These are phyloP conservation scores for Malbranchea zuffiana DNA, from an alignment of 2,329 filamentous ascomycete genomes.

Conservation along the genomic window DNA sequence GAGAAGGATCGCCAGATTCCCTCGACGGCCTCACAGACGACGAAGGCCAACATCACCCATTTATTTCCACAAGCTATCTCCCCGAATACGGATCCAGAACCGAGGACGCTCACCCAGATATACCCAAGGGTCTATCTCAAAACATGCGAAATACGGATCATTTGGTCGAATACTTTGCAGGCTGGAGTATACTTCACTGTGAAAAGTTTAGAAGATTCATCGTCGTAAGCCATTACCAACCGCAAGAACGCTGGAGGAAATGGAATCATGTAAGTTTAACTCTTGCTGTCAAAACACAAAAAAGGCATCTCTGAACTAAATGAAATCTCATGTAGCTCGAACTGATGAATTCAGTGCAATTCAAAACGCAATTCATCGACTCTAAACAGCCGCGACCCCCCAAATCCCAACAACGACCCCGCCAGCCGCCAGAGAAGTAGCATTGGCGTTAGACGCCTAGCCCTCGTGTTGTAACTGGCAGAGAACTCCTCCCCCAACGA, in stretches of 20 bases:
- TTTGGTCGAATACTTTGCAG: constrained; percentile 31
- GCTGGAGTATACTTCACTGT: constrained; percentile 26
- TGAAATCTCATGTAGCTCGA: too few species aligned
- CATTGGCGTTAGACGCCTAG: too few species aligned
- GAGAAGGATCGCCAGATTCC: constrained; percentile 12
- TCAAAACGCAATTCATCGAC: too few species aligned
- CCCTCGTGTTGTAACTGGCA: too few species aligned
- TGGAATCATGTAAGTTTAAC: constrained; percentile 22
- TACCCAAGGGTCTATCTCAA: constrained; percentile 21
- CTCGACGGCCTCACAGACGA: constrained; percentile 19
- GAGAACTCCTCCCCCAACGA: too few species aligned
- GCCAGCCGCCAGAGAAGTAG: too few species aligned
- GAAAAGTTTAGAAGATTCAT: constrained; percentile 25
- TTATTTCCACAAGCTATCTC: constrained; percentile 23
- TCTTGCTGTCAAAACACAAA: neutral
- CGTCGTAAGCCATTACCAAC: constrained; percentile 20
- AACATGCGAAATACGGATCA: constrained; percentile 26
- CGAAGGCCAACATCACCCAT: constrained; percentile 18
- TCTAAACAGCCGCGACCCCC: too few species aligned
- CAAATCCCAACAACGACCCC: too few species aligned
- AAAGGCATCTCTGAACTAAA: too few species aligned
- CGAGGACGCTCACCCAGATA: constrained; percentile 17
- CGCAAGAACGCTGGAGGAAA: constrained; percentile 20
- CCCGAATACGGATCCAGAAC: constrained; percentile 22
- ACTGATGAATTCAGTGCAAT: too few species aligned